Conservation (phyloP, 495 filamentous ascomycete genomes). For the Acidomyces sp. region DNA sequence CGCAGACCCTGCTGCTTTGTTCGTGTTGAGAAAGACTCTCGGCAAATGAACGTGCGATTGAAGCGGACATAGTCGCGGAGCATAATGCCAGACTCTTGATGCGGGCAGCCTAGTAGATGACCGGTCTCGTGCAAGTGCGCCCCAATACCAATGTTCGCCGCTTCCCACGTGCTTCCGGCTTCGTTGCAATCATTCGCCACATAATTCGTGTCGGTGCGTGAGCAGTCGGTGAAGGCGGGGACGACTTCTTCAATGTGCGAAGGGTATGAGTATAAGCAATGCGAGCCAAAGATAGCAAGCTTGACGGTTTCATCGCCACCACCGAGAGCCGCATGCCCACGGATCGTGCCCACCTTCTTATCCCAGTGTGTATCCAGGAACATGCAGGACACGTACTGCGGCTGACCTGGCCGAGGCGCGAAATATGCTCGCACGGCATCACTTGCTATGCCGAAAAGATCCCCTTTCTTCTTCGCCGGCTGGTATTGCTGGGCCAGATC, state of each 20-base stretch:
- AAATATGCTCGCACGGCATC: slow-evolving; percentile 68
- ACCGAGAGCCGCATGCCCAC: slow-evolving; percentile 69
- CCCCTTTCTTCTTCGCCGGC: slow-evolving; percentile 50
- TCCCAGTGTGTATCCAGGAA: slow-evolving; percentile 86
- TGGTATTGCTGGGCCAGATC: slow-evolving; percentile 69
- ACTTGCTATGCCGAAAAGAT: slow-evolving; percentile 59
- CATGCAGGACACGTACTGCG: slow-evolving; percentile 71
- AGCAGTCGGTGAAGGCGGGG: slow-evolving; percentile 76
- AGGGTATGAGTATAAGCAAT: slow-evolving; percentile 78
- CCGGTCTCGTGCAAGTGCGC: slow-evolving; percentile 83
- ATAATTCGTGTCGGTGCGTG: slow-evolving; percentile 64
- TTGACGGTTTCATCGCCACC: slow-evolving; percentile 57
- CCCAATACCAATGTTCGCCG: slow-evolving; percentile 81
- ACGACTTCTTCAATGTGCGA: slow-evolving; percentile 72
- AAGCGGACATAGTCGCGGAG: slow-evolving; percentile 68
- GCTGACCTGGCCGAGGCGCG: slow-evolving; percentile 57
- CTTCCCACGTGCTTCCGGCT: slow-evolving; percentile 78
- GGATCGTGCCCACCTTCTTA: slow-evolving; percentile 48
- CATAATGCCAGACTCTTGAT: slow-evolving; percentile 82
- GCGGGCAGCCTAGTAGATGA: slow-evolving; percentile 75
- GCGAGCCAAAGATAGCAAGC: slow-evolving; percentile 80
- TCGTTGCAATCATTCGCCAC: slow-evolving; percentile 78
- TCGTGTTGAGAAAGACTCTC: slow-evolving; percentile 70
- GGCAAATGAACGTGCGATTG: slow-evolving; percentile 66
- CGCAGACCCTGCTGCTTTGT: slow-evolving; percentile 68